Base-by-base conservation (phyloP, 2,329 filamentous ascomycete genomes). In the Davidsoniella australis region DNA sequence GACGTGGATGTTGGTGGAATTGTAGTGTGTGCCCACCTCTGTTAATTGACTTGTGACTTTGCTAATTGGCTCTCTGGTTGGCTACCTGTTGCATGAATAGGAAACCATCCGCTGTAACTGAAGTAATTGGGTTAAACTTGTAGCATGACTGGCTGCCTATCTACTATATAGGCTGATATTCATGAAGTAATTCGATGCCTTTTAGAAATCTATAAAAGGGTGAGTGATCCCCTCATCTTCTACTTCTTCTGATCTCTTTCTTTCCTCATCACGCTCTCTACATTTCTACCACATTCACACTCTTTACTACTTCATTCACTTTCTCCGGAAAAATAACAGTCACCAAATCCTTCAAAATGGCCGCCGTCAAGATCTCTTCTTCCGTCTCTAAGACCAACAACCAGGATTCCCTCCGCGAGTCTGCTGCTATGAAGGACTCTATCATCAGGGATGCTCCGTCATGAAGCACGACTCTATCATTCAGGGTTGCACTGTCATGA, bases 281-380 rank as follows among this genome's bases (percentile, higher is more conserved):
- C 16, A 41, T 40, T 18, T 16, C 42, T 33, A 33, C 50, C 10
- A n/a, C 38, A 20, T 36, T 23, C 24, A 20, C n/a, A 10, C 24
- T 23, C 16, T 39, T 29, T 33, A 5, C 37, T 42, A 23, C 8
- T 39, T 40, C 16, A 14, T 41, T 36, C 38, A 2, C n/a, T 41
- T 26, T 18, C 29, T 29, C 24, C 14, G n/a, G n/a, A n/a, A n/a
- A 26, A n/a, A 4, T 2, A 23, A 18, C 20, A 37, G 40, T 17
- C 38, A 12, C 14, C 5, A 41, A 36, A 52, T 16, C 37, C 23
- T 41, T 49, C 42, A 52, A n/a, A 49, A 52, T 52, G 50, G 47
- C 50, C 12, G 38, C 50, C 39, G 9, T 47, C 38, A 49, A 49
- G 37, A 46, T 20, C 46, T 14, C 36, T 9, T 3, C 20, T 23